phyloP scores from a whole-genome alignment of 2,329 filamentous ascomycete genomes.

The Cucurbitaria berberidis region DNA sequence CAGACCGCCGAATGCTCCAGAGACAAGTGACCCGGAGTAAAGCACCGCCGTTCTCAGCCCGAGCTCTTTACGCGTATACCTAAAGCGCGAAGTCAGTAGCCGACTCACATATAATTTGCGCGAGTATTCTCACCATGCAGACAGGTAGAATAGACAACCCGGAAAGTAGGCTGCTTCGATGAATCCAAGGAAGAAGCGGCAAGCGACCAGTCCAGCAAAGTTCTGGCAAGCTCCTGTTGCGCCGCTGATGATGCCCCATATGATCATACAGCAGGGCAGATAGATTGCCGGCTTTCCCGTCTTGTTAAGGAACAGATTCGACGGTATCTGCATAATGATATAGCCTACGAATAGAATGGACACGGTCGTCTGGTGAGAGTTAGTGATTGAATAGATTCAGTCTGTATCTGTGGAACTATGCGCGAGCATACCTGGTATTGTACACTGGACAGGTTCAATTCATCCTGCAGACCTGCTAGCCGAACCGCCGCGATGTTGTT shows the following conservation, averaged over 20 bases:
- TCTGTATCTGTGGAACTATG: neutral
- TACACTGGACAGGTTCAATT: constrained; percentile 61
- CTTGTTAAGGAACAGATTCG: constrained; percentile 55
- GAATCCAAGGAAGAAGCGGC: constrained; percentile 60
- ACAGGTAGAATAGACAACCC: constrained; percentile 68
- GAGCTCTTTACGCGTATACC: constrained; percentile 73
- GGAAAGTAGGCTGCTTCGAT: constrained; percentile 62
- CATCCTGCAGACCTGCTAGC: constrained; percentile 65
- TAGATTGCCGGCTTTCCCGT: constrained; percentile 50
- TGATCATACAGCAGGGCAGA: constrained; percentile 49
- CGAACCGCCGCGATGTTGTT: constrained; percentile 73
- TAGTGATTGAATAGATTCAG: neutral
- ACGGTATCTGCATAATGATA: constrained; percentile 54
- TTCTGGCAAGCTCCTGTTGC: constrained; percentile 50
- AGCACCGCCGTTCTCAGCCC: constrained; percentile 69
- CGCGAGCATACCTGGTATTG: constrained; percentile 65
- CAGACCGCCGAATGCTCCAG: constrained; percentile 73
- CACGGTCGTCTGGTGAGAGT: constrained; percentile 9
- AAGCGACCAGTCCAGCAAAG: constrained; percentile 55
- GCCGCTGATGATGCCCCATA: constrained; percentile 52
- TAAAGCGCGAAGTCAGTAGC: neutral
- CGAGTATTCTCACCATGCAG: constrained; percentile 52
- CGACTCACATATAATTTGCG: neutral
- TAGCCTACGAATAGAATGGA: constrained; percentile 52
- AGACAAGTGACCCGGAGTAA: constrained; percentile 72